These are phyloP conservation scores for Monosporozyma aerobia DNA, from an alignment of 805 yeast genomes.

Conservation along the genomic window DNA sequence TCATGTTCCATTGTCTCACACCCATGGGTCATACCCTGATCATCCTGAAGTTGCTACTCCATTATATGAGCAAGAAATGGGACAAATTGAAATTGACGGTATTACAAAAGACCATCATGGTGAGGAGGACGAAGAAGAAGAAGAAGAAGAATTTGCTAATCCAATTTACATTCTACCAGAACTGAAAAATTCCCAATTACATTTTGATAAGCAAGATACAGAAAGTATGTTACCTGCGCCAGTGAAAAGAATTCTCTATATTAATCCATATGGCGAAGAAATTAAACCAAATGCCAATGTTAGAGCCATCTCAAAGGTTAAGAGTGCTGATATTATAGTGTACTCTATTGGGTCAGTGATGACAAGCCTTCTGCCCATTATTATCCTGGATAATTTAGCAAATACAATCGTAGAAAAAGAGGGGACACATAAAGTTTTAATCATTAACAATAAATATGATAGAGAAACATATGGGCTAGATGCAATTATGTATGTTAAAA, in stretches of 20 bases:
- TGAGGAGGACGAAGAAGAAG: constrained; percentile 28
- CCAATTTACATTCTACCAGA: constrained; percentile 53
- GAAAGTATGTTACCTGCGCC: constrained; percentile 63
- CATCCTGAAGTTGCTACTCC: background rate
- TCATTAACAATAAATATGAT: constrained; percentile 68
- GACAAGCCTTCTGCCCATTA: constrained; percentile 78
- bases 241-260: constrained; percentile 62
- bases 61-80: background rate
- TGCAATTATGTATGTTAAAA: constrained; percentile 49
- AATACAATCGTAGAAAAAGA: constrained; percentile 38
- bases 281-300: constrained; percentile 65
- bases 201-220: constrained; percentile 48
- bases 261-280: constrained; percentile 83
- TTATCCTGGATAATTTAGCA: constrained; percentile 66
- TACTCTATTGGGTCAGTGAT: constrained; percentile 82
- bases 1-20: background rate
- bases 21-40: background rate
- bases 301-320: constrained; percentile 45
- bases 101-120: background rate
- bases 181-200: constrained; percentile 61
- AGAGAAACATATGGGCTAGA: constrained; percentile 68
- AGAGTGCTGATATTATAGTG: constrained; percentile 45
- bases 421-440: constrained; percentile 39
- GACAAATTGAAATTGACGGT: background rate
- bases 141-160: constrained; percentile 53